Evolutionary conservation across 345 rosid genomes (phyloP).

Genomic region (Acer negundo): DNA sequence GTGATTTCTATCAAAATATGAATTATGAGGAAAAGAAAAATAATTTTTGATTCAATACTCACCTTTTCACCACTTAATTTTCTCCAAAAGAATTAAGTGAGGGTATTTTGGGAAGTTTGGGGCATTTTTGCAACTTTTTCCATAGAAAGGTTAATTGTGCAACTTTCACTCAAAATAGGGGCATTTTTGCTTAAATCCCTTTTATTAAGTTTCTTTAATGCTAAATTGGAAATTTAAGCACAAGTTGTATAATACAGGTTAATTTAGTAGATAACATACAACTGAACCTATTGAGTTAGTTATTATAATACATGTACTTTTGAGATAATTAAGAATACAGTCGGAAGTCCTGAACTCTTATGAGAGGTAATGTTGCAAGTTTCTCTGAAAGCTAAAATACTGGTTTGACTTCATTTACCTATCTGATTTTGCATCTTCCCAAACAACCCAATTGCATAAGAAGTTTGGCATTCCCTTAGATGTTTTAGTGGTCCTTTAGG

Average conservation of each 20-base stretch:
- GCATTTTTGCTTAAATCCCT: no score
- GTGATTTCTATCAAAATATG: no score
- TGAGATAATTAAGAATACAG: background rate
- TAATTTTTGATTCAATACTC: no score
- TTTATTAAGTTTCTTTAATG: background rate
- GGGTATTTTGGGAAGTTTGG: no score
- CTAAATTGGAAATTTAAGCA: background rate
- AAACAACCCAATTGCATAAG: background rate
- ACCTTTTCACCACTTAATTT: no score
- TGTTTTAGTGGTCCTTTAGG: background rate
- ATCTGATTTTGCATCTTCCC: background rate
- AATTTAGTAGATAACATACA: background rate
- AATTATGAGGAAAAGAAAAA: no score
- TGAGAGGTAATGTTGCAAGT: background rate
- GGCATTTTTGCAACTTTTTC: no score
- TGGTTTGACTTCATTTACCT: background rate
- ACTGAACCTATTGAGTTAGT: no score
- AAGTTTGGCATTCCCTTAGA: background rate
- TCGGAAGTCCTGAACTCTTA: background rate
- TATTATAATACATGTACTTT: no score
- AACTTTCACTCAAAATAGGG: no score
- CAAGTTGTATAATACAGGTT: background rate
- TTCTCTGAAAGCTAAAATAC: background rate
- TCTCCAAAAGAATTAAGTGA: no score
- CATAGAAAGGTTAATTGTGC: no score